Conservation (phyloP, 495 filamentous ascomycete species). For the Margaritispora aquatica region DNA sequence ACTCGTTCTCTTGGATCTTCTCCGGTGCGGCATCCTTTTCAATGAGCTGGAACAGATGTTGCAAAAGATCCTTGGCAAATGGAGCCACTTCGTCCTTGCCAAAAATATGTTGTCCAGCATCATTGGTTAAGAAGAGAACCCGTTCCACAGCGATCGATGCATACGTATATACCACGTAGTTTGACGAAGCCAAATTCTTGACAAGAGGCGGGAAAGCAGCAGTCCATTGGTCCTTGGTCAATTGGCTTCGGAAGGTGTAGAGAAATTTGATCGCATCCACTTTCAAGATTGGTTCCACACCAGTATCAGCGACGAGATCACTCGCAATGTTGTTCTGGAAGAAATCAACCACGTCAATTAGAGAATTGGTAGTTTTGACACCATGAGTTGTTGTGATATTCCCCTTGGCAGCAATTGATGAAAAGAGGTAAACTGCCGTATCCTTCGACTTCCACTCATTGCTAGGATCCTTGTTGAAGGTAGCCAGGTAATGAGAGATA, state of each 20-base stretch:
- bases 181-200: slow-evolving; percentile 75
- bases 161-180: slow-evolving; percentile 96
- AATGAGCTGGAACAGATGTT: slow-evolving; percentile 90
- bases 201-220: slow-evolving; percentile 84
- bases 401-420: slow-evolving; percentile 89
- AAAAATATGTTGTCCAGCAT: slow-evolving; percentile 67
- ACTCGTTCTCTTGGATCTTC: slow-evolving; percentile 98
- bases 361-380: slow-evolving; percentile 78
- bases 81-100: slow-evolving; percentile 63
- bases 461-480: slow-evolving; percentile 61
- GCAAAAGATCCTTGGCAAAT: slow-evolving; percentile 76
- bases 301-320: slow-evolving; percentile 63
- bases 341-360: slow-evolving; percentile 84
- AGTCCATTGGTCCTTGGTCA: slow-evolving; percentile 80
- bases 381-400: slow-evolving; percentile 76
- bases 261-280: slow-evolving; percentile 97
- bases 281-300: slow-evolving; percentile 77
- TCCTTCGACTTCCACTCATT: slow-evolving; percentile 95
- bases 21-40: slow-evolving; percentile 72
- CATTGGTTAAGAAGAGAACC: slow-evolving; percentile 72
- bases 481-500: slow-evolving; percentile 65
- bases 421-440: slow-evolving; percentile 91
- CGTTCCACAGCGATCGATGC: slow-evolving; percentile 92
- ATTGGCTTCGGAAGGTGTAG: slow-evolving; percentile 88
- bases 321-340: slow-evolving; percentile 84